These are phyloP conservation scores for Xylaria arbuscula DNA, from an alignment of 2,329 filamentous ascomycete species.

Conservation along the genomic window DNA sequence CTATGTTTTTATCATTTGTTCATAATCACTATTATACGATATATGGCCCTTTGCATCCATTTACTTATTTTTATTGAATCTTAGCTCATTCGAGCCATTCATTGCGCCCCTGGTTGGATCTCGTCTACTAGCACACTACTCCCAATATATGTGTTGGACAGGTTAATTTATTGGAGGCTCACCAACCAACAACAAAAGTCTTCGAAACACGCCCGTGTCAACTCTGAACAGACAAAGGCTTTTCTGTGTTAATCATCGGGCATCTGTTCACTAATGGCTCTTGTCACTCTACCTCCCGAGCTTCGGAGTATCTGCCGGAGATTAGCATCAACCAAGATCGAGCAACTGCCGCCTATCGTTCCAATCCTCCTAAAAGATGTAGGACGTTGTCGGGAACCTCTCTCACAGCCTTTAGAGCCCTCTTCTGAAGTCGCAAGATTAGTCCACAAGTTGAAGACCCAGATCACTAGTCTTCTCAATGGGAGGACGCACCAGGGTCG, in stretches of 20 bases:
- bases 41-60: background rate
- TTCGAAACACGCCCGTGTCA: background rate
- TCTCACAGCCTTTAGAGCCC: constrained; percentile 72
- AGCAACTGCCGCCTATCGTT: constrained; percentile 78
- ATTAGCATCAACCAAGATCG: constrained; percentile 76
- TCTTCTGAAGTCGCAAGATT: constrained; percentile 74
- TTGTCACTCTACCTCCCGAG: constrained; percentile 63
- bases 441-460: constrained; percentile 83
- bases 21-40: background rate
- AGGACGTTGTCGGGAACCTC: constrained; percentile 65
- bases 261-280: constrained; percentile 41
- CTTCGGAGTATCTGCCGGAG: constrained; percentile 74
- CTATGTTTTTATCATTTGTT: background rate
- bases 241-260: background rate
- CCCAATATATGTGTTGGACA: background rate
- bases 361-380: constrained; percentile 74
- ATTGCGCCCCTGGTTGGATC: background rate
- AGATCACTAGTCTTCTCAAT: constrained; percentile 80
- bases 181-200: background rate
- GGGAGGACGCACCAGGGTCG: constrained; percentile 79
- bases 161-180: background rate
- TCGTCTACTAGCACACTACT: background rate
- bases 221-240: background rate
- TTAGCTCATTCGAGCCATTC: background rate
- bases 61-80: background rate